Percentiles rank a stretch among this genome's conserved stretches.
Conservation (phyloP, 768 basidiomycete species). For the Pulveroboletus sp. region DNA sequence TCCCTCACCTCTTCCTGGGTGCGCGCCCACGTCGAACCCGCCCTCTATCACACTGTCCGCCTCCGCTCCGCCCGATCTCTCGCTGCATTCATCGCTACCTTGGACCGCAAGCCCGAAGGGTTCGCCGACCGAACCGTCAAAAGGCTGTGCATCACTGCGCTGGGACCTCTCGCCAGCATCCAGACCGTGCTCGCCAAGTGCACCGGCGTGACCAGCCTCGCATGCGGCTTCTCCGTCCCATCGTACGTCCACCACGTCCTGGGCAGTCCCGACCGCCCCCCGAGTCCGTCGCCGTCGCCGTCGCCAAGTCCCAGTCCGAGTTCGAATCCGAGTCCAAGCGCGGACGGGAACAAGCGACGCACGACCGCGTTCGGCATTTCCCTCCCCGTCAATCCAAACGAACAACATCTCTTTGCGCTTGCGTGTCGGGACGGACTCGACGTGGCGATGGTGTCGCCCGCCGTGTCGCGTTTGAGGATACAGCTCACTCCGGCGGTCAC, state of each 20-base stretch:
- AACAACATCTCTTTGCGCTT: conserved; percentile 34
- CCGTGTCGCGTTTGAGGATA: conserved; percentile 34
- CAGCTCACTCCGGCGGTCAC: conserved; percentile 23
- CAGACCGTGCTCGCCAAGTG: not conserved
- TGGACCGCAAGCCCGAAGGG: not conserved
- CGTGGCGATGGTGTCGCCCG: conserved; percentile 25
- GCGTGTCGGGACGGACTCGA: conserved; percentile 35
- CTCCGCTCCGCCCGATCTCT: conserved; percentile 1
- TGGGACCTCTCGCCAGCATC: not conserved
- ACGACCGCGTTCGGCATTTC: too few relatives aligned
- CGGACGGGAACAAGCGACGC: too few relatives aligned
- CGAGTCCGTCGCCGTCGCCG: too few relatives aligned
- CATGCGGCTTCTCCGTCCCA: conserved; percentile 32
- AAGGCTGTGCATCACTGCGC: not conserved
- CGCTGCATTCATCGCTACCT: not conserved
- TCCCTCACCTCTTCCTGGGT: conserved; percentile 2
- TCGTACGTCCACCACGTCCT: conserved; percentile 17
- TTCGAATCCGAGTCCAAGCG: too few relatives aligned
- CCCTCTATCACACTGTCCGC: conserved; percentile 1
- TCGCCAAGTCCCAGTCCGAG: too few relatives aligned
- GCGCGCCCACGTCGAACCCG: not conserved
- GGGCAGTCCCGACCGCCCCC: too few relatives aligned
- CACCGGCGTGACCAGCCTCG: not conserved
- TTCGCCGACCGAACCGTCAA: not conserved
- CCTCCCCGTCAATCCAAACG: conserved; percentile 14